Base-by-base conservation (phyloP, 139 green algal genomes). In the Diplosphaera chodatii region DNA sequence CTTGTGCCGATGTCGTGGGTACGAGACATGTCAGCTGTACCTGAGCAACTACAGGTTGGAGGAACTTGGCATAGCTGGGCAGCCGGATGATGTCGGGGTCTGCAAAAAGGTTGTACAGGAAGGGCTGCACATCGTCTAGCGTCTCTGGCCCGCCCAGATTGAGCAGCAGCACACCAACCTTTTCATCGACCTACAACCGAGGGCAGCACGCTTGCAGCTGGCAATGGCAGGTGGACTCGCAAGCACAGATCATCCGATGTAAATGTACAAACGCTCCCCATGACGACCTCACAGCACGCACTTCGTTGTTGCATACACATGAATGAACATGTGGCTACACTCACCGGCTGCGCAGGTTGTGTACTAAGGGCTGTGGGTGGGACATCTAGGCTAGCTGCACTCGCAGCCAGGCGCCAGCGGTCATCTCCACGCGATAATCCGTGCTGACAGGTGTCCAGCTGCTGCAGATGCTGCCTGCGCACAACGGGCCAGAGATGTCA, bases 81-180 rank as follows among this genome's bases (percentile, higher is more conserved):
- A 94, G 76, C 15, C 91, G 81, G 77, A 99, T 98, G 80, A 99
- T 99, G 67, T 97, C 92, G 4, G 91, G 91, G 77, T 99, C 95
- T 2, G 89, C 91, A 78, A 99, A 99, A 1, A 99, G 84, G 78
- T 99, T 99, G 88, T 96, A 99, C 48, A 99, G 82, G 74, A 99
- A 99, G 10, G 94, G 94, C 81, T 97, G 87, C 34, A 99, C 95
- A 73, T 99, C 96, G 27, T 96, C 90, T 48, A 99, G 81, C 1
- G 79, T 94, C 31, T 99, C 96, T 28, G 96, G 96, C 0, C 96
- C 96, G 3, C 96, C 96, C 55, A 99, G 80, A 77, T 99, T 99
- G 2, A 99, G 83, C 70, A 99, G 83, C 69, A 99, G 78, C 56
- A 99, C 95, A 23, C 95, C 96, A 1, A 98, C 86, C 34, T 71